A percentile compares a stretch with the other conserved stretches of the same genome.
Evolutionary conservation across 345 rosid species (phyloP).

Genomic region (Salix dunnii): DNA sequence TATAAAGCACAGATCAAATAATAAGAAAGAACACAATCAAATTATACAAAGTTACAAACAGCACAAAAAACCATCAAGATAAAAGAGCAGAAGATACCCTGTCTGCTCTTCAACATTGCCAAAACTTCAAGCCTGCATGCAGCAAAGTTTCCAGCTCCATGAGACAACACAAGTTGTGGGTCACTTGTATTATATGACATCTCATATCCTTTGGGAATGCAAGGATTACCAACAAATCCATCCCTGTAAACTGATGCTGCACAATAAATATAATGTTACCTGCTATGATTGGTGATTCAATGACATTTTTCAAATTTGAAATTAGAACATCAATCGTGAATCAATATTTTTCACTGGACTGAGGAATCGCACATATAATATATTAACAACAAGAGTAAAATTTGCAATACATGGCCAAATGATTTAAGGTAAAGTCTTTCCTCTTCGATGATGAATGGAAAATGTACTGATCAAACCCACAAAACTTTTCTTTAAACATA

Average conservation of each 20-base stretch:
- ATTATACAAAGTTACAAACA: not conserved
- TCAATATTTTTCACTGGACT: not conserved
- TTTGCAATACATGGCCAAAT: not conserved
- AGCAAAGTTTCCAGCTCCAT: slow-evolving; percentile 42
- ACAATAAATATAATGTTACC: not conserved
- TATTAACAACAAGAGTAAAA: not conserved
- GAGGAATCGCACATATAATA: not conserved
- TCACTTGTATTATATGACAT: slow-evolving; percentile 15
- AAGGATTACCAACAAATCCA: slow-evolving; percentile 25
- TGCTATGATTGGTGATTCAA: not conserved
- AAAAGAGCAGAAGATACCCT: slow-evolving; percentile 24
- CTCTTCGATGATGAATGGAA: not conserved
- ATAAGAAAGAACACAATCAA: not conserved
- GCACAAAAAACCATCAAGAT: slow-evolving; percentile 1
- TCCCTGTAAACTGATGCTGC: slow-evolving; percentile 26
- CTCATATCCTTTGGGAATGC: slow-evolving; percentile 40
- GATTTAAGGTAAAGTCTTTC: not conserved
- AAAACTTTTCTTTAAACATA: not conserved
- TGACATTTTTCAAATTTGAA: slow-evolving; percentile 5
- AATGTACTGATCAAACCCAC: not conserved
- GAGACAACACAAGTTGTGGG: slow-evolving; percentile 15
- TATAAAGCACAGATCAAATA: not conserved
- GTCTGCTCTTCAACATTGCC: slow-evolving; percentile 30
- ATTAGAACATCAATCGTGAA: not conserved
- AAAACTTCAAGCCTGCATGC: slow-evolving; percentile 40